Evolutionary conservation across 1,284 basidiomycete genomes (phyloP), one percentile per base, ranked within the genome.

Genomic region (Puccinia hordei): DNA sequence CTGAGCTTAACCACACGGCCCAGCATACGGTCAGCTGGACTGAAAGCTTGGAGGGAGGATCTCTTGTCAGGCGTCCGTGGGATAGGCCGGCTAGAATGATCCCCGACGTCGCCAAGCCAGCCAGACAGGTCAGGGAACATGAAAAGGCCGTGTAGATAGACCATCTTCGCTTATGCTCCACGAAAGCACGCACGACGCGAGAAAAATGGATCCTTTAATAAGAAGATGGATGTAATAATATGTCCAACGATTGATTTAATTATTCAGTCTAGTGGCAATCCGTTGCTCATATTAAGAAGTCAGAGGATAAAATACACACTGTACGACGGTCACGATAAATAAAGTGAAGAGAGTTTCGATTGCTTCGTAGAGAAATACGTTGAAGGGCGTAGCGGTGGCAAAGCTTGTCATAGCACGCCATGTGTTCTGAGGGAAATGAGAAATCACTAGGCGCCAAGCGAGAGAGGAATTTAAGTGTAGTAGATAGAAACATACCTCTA

Each of bases 281-380:
- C 10, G 33, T 9, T 4, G 13, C 59, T 63, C 59, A 63, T n/a
- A n/a, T n/a, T n/a, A 49, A 19, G 46, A 24, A 46, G 17, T 44
- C 30, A 35, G 24, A 53, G 27, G 38, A 19, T 1, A 17, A 65
- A 13, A 10, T 61, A 75, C 73, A 49, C 44, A 75, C 73, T 75
- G 73, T 24, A 75, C 73, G 44, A 65, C 33, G 15, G 49, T 44
- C 24, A 75, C 73, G 27, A 75, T 75, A n/a, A 61, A 27, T 19
- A 75, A 12, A 9, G 73, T 75, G 38, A 49, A 65, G 24, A 75
- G 35, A 13, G 73, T 75, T n/a, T 63, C 73, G 19, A 75, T 61
- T 63, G n/a, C 73, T 65, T 75, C 73, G 46, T 75, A 75, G 10
- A 75, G 41, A 19, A 51, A 75, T 17, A 75, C 30, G 73, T 75